Evolutionary conservation across 2,329 filamentous ascomycete genomes (phyloP).

Genomic region (Arthrobotrys conoides): DNA sequence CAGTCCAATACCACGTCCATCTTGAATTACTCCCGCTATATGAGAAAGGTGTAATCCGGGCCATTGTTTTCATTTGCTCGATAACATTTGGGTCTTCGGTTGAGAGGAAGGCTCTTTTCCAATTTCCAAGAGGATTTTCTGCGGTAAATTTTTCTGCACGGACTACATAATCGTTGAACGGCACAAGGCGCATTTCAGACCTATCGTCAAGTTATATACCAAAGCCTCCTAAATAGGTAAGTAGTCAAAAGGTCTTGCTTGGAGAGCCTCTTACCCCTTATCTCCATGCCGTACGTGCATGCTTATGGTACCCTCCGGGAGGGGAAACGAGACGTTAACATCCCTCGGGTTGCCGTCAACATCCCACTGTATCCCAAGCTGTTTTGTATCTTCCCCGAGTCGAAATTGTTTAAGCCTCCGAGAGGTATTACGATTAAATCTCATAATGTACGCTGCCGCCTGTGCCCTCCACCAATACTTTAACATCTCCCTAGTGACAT

Average conservation of each 20-base stretch:
- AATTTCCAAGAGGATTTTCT: constrained; percentile 60
- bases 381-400: constrained; percentile 39
- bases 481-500: constrained; percentile 61
- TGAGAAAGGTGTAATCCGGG: constrained; percentile 51
- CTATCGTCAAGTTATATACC: constrained; percentile 22
- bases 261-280: constrained; percentile 48
- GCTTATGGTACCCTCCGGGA: constrained; percentile 62
- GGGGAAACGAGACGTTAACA: constrained; percentile 60
- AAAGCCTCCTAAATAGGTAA: no score
- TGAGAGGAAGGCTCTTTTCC: constrained; percentile 62
- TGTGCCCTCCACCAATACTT: constrained; percentile 64
- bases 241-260: background rate
- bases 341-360: constrained; percentile 33
- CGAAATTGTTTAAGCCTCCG: constrained; percentile 51
- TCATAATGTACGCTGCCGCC: constrained; percentile 62
- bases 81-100: constrained; percentile 62
- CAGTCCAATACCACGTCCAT: constrained; percentile 63
- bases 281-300: constrained; percentile 63
- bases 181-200: constrained; percentile 61
- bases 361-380: constrained; percentile 51
- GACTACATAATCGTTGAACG: constrained; percentile 61
- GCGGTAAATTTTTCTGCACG: constrained; percentile 58
- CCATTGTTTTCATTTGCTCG: constrained; percentile 60
- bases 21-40: constrained; percentile 52
- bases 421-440: constrained; percentile 60